These are phyloP conservation scores for Plasmodium vinckei DNA, from an alignment of 169 alveolate species.

Conservation along the genomic window DNA sequence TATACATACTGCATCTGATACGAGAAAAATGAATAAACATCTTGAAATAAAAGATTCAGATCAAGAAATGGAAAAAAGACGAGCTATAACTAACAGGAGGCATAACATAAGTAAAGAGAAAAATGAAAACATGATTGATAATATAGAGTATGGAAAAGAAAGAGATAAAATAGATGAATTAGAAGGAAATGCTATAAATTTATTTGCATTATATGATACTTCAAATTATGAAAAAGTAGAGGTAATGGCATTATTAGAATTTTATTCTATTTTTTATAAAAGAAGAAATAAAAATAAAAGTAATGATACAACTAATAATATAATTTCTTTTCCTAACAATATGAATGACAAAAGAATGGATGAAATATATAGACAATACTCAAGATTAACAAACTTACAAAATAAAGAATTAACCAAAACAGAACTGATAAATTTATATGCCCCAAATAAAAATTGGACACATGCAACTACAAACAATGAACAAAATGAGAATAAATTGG, in stretches of 20 bases:
- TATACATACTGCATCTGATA: neutral
- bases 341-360: neutral
- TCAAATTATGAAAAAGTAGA: neutral
- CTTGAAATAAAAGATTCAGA: too few species aligned
- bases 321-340: neutral
- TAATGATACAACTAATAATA: neutral
- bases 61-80: too few species aligned
- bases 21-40: too few species aligned
- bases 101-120: too few species aligned
- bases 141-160: too few species aligned
- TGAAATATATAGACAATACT: slow-evolving; percentile 30
- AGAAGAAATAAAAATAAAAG: neutral
- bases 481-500: neutral
- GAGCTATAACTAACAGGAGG: too few species aligned
- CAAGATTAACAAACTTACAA: slow-evolving; percentile 23
- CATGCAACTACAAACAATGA: slow-evolving; percentile 6
- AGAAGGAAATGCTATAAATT: too few species aligned
- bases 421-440: slow-evolving; percentile 59
- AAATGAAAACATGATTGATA: too few species aligned
- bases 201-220: slow-evolving; percentile 6
- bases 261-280: slow-evolving; percentile 13
- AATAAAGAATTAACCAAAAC: slow-evolving; percentile 10
- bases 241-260: neutral
- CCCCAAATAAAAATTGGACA: slow-evolving; percentile 59
- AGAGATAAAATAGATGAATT: too few species aligned